A percentile compares a stretch with the other conserved stretches of the same genome.
Evolutionary conservation across 768 basidiomycete genomes (phyloP).

Genomic region (Tephrocybe rancida): DNA sequence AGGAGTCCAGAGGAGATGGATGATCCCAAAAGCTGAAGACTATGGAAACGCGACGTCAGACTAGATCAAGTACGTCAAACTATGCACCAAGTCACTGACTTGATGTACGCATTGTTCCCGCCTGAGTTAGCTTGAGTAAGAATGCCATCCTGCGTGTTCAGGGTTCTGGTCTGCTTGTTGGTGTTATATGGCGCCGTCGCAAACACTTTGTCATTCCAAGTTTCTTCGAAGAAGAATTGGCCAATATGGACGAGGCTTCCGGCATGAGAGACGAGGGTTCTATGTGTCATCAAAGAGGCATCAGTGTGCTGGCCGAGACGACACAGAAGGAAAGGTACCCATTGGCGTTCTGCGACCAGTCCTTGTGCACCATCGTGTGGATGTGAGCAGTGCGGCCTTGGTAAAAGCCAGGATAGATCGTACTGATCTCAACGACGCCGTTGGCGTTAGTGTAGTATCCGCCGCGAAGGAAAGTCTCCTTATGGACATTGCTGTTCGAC

Average conservation of each 20-base stretch:
- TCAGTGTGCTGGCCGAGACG: neutral
- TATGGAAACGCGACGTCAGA: neutral
- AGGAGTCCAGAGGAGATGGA: conserved; percentile 21
- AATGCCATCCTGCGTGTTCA: conserved; percentile 32
- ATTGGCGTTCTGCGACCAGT: conserved; percentile 18
- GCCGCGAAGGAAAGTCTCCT: conserved; percentile 34
- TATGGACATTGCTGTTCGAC: conserved; percentile 17
- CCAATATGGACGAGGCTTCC: conserved; percentile 35
- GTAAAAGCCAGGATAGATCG: conserved; percentile 33
- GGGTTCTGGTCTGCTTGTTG: conserved; percentile 26
- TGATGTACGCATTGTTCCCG: conserved; percentile 28
- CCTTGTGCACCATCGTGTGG: conserved; percentile 31
- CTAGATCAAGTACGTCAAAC: neutral
- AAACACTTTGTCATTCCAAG: conserved; percentile 28
- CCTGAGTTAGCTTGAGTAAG: conserved; percentile 18
- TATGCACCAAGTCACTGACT: conserved; percentile 11
- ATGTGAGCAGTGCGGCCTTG: conserved; percentile 35
- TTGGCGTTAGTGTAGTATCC: conserved; percentile 29
- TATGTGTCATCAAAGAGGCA: neutral
- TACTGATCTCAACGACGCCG: conserved; percentile 33
- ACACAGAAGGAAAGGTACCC: conserved; percentile 13
- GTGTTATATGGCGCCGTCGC: conserved; percentile 18
- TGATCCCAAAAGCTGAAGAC: conserved; percentile 15
- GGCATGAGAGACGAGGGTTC: conserved; percentile 28
- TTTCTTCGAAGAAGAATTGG: conserved; percentile 37